phyloP scores from a whole-genome alignment of 257 asterid species.

The Solanum dulcamara region DNA sequence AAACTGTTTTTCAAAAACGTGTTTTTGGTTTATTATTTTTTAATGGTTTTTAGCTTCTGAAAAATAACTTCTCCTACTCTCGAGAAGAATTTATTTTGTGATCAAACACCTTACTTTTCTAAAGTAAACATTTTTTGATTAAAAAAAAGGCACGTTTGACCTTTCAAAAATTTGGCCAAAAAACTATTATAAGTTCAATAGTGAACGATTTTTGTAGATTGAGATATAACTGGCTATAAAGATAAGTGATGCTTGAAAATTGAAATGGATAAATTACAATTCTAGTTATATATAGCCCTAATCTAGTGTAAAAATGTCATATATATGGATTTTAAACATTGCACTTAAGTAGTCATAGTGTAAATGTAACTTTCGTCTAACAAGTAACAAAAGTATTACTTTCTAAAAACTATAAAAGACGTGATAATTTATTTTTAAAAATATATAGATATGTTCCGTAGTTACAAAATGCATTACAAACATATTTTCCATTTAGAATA shows the following conservation, averaged over 20 bases:
- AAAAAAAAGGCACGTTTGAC: fast-evolving
- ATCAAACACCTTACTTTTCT: background rate
- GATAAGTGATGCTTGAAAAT: background rate
- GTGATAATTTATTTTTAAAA: background rate
- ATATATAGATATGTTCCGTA: too few relatives aligned
- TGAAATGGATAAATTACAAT: background rate
- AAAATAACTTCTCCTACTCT: background rate
- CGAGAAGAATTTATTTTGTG: background rate
- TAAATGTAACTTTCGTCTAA: background rate
- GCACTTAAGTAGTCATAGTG: background rate
- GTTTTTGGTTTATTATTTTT: background rate
- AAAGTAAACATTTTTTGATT: background rate
- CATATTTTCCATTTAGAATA: background rate
- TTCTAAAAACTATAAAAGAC: background rate
- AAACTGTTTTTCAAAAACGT: background rate
- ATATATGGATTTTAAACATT: background rate
- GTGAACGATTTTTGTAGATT: background rate
- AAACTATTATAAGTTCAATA: background rate
- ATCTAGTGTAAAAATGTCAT: background rate
- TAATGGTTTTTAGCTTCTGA: background rate
- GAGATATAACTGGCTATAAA: background rate
- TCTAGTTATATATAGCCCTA: background rate
- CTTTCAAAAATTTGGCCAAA: background rate
- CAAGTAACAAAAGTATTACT: background rate
- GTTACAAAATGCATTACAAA: background rate